phyloP scores from a whole-genome alignment of 768 basidiomycete genomes.

The Trametes maxima region DNA sequence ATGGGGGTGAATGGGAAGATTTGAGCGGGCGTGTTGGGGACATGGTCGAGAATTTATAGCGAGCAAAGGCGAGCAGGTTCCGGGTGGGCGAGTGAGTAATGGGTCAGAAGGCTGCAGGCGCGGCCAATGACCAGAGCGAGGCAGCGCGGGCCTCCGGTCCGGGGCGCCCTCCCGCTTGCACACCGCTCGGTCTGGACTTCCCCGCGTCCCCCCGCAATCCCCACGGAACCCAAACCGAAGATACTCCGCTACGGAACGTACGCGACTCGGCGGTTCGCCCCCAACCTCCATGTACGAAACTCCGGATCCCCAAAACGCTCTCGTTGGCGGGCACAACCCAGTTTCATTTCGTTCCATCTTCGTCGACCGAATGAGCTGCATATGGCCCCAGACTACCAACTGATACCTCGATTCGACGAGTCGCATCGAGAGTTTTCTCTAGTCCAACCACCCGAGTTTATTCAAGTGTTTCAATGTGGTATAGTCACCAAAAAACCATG shows the following conservation, averaged over 20 bases:
- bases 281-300: too few species aligned
- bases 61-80: neutral
- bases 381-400: too few species aligned
- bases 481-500: too few species aligned
- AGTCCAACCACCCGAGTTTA: too few species aligned
- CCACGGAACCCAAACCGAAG: slow-evolving; percentile 15
- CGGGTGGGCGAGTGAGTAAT: neutral
- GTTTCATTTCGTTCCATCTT: too few species aligned
- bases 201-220: slow-evolving; percentile 15
- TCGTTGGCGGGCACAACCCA: too few species aligned
- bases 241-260: neutral
- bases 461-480: too few species aligned
- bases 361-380: too few species aligned
- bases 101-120: neutral
- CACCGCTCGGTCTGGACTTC: slow-evolving; percentile 1
- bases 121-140: slow-evolving; percentile 11
- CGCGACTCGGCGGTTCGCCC: neutral
- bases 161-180: neutral
- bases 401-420: too few species aligned
- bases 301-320: too few species aligned
- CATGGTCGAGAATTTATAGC: slow-evolving; percentile 11
- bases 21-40: neutral
- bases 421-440: too few species aligned
- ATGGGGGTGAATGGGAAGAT: slow-evolving; percentile 3
- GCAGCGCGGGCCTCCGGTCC: slow-evolving; percentile 2